Evolutionary conservation across 2,329 filamentous ascomycete species (phyloP).

Genomic region (Phaeophleospora eucalypticola): DNA sequence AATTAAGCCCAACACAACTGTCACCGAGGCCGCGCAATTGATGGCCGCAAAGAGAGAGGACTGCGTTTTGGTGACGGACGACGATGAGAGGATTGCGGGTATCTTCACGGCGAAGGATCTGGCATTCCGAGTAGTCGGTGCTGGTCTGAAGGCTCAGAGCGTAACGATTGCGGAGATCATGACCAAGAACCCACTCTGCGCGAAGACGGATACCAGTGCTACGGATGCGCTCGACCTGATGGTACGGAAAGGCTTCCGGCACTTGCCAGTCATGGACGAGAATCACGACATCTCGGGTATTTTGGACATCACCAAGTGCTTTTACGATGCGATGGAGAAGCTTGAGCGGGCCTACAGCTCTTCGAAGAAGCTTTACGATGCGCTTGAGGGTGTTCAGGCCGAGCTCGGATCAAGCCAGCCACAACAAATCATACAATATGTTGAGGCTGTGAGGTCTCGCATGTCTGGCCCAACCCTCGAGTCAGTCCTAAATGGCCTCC

Average conservation of each 20-base stretch:
- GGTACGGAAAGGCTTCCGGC: slow-evolving; percentile 96
- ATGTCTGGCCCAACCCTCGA: slow-evolving; percentile 98
- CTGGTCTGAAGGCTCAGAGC: slow-evolving; percentile 80
- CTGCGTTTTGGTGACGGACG: slow-evolving; percentile 94
- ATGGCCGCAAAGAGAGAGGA: slow-evolving; percentile 99
- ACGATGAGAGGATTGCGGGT: slow-evolving; percentile 94
- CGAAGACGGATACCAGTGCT: slow-evolving; percentile 93
- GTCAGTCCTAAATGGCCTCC: slow-evolving; percentile 84
- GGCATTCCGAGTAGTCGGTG: slow-evolving; percentile 91
- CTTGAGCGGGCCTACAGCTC: slow-evolving; percentile 95
- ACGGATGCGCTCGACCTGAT: slow-evolving; percentile 96
- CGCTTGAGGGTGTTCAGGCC: slow-evolving; percentile 93
- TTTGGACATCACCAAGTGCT: slow-evolving; percentile 97
- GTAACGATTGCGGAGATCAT: slow-evolving; percentile 97
- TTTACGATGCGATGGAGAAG: slow-evolving; percentile 99
- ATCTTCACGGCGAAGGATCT: slow-evolving; percentile 99
- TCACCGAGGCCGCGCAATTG: slow-evolving; percentile 92
- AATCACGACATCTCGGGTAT: slow-evolving; percentile 99
- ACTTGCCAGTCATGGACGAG: slow-evolving; percentile 98
- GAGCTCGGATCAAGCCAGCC: slow-evolving; percentile 94
- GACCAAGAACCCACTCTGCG: slow-evolving; percentile 98
- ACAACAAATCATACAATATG: slow-evolving; percentile 98
- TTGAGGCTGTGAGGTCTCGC: slow-evolving; percentile 88
- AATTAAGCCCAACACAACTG: slow-evolving; percentile 91
- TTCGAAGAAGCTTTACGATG: slow-evolving; percentile 96